phyloP scores from a whole-genome alignment of 202 grass and related monocot species.

The Sporobolus alterniflorus region DNA sequence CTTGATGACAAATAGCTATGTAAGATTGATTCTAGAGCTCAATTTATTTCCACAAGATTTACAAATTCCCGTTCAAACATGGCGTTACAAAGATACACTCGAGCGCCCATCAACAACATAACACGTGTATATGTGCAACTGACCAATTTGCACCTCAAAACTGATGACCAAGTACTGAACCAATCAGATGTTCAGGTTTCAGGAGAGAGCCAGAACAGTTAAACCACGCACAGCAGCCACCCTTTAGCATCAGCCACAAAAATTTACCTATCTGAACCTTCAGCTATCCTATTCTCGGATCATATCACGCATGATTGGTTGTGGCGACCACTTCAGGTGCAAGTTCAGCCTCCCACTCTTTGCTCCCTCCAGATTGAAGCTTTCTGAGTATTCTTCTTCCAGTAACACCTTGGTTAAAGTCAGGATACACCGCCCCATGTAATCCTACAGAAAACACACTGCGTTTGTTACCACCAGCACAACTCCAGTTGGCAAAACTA shows the following conservation, averaged over 20 bases:
- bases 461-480: neutral
- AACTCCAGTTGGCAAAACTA: neutral
- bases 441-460: conserved; percentile 63
- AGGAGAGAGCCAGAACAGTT: conserved; percentile 8
- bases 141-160: conserved; percentile 26
- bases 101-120: neutral
- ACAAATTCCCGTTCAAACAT: conserved; percentile 24
- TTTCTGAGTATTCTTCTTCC: conserved; percentile 75
- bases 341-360: conserved; percentile 86
- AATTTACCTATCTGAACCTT: conserved; percentile 23
- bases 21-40: neutral
- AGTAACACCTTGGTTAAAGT: conserved; percentile 87
- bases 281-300: conserved; percentile 9
- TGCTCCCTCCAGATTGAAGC: conserved; percentile 76
- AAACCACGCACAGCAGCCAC: conserved; percentile 5
- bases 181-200: neutral
- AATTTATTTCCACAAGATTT: conserved; percentile 16
- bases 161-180: neutral
- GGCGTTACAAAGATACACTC: neutral
- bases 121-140: conserved; percentile 19
- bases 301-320: conserved; percentile 65
- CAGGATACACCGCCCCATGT: conserved; percentile 83
- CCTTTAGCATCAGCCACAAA: neutral
- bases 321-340: conserved; percentile 85
- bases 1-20: neutral